A percentile compares a stretch with the other conserved stretches of the same genome.
Conservation (phyloP, 176 grass and related monocot species). For the Oryza meridionalis region DNA sequence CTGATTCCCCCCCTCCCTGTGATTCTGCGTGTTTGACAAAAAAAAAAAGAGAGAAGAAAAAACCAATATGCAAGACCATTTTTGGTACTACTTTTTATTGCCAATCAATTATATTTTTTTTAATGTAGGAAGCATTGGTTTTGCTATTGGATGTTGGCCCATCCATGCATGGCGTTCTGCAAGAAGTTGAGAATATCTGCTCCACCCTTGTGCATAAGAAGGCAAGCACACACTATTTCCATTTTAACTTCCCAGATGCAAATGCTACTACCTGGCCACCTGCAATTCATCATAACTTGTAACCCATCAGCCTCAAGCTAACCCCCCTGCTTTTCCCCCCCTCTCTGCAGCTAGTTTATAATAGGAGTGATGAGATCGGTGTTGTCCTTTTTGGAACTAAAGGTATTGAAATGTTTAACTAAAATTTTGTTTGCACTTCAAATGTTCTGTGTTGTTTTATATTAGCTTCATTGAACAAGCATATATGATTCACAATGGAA, state of each 20-base stretch:
- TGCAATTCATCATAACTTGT: neutral
- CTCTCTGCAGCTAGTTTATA: conserved; percentile 69
- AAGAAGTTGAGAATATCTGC: conserved; percentile 68
- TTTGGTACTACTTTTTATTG: neutral
- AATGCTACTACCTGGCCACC: neutral
- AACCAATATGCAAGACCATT: neutral
- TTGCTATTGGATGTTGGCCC: conserved; percentile 88
- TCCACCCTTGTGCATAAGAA: conserved; percentile 82
- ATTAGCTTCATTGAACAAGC: neutral
- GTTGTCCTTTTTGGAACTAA: conserved; percentile 83
- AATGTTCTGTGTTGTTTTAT: neutral
- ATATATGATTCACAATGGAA: neutral
- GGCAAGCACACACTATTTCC: conserved; percentile 44
- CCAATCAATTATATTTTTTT: neutral
- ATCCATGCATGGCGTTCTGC: conserved; percentile 82
- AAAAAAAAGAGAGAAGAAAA: neutral
- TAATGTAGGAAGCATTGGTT: conserved; percentile 68
- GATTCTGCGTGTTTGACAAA: neutral
- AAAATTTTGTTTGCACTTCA: neutral
- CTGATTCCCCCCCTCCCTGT: neutral
- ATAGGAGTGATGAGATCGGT: conserved; percentile 68
- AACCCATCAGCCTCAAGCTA: conserved; percentile 1
- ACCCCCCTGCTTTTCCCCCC: neutral
- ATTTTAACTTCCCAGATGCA: neutral
- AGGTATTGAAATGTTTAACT: conserved; percentile 40